Evolutionary conservation across 768 basidiomycete genomes (phyloP).

Genomic region (Tremella mesenterica): DNA sequence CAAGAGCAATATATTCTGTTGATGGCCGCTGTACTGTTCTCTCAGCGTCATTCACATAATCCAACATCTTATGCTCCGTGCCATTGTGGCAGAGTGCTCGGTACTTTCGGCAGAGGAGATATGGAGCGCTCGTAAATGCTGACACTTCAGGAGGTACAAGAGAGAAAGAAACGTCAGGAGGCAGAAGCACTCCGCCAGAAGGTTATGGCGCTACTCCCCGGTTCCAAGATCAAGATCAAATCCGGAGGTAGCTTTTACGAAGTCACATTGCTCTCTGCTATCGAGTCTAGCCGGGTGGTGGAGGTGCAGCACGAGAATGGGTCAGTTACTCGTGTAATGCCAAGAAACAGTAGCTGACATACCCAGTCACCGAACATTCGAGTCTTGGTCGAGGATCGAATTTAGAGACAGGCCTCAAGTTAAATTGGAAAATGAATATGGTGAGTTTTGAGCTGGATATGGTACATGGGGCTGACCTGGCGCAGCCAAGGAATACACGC

Average conservation of each 20-base stretch:
- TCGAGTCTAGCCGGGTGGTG: conserved; percentile 5
- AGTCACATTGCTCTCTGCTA: conserved; percentile 55
- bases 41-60: too few relatives aligned
- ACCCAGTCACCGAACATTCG: background rate
- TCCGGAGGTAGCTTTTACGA: conserved; percentile 78
- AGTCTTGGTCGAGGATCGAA: conserved; percentile 14
- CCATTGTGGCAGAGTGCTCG: too few relatives aligned
- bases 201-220: conserved; percentile 59
- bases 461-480: background rate
- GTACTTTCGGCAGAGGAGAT: too few relatives aligned
- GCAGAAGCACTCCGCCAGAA: conserved; percentile 64
- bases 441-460: conserved; percentile 12
- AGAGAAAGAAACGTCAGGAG: conserved; percentile 65
- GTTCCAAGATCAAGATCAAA: conserved; percentile 73
- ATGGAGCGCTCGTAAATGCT: background rate
- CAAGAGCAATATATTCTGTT: too few relatives aligned
- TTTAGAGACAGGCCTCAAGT: conserved; percentile 10
- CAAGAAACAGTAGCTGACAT: background rate
- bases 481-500: background rate
- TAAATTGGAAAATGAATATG: conserved; percentile 33
- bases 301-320: conserved; percentile 15
- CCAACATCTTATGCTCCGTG: too few relatives aligned
- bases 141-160: conserved; percentile 56
- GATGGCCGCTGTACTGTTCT: too few relatives aligned
- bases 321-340: conserved; percentile 8